phyloP scores from a whole-genome alignment of 345 rosid genomes.

The Rhodomyrtus tomentosa region DNA sequence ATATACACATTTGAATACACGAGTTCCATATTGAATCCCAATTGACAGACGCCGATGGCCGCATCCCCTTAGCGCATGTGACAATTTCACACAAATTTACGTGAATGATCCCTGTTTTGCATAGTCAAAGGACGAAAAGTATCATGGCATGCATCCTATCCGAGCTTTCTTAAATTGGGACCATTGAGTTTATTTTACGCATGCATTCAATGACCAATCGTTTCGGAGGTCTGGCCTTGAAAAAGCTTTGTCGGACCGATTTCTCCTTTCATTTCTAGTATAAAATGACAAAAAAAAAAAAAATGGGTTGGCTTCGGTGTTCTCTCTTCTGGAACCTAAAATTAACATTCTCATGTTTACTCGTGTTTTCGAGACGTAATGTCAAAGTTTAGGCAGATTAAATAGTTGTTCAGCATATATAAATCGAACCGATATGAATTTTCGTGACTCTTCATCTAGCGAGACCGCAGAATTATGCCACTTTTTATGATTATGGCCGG shows the following conservation, averaged over 20 bases:
- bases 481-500: not conserved
- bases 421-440: not conserved
- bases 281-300: too few relatives aligned
- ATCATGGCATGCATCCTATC: not conserved
- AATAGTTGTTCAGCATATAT: not conserved
- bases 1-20: too few relatives aligned
- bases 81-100: not conserved
- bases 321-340: not conserved
- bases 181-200: too few relatives aligned
- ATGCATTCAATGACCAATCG: too few relatives aligned
- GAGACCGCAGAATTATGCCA: not conserved
- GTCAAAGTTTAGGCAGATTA: not conserved
- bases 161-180: not conserved
- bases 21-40: too few relatives aligned
- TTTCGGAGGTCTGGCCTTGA: too few relatives aligned
- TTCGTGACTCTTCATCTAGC: not conserved
- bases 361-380: not conserved
- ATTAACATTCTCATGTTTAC: not conserved
- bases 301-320: too few relatives aligned
- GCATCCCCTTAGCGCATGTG: not conserved
- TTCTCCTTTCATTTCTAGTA: too few relatives aligned
- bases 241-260: too few relatives aligned
- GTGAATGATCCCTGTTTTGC: not conserved
- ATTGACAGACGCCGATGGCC: too few relatives aligned
- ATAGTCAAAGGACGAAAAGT: not conserved